Base-by-base conservation (phyloP, 495 filamentous ascomycete genomes). In the Paragyromitra xinjiangensis region DNA sequence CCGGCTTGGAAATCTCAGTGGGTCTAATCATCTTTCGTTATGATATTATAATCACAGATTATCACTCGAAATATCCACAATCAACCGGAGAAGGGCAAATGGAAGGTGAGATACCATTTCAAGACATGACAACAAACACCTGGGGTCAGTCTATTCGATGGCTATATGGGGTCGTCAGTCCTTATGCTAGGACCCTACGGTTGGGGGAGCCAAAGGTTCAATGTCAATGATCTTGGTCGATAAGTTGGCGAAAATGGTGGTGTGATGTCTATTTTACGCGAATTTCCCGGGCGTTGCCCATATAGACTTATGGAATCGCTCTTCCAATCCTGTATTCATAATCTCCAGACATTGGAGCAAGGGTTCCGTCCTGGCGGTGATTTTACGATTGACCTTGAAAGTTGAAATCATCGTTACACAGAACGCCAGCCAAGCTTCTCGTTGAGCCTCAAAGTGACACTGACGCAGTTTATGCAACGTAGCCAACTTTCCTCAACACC, bases 391-490 rank as follows among this genome's bases (percentile, higher is more conserved):
- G 59, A 22, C 22, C 7, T 40, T 44, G 39, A n/a, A 61, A 22
- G 51, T 19, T 22, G 29, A 62, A 11, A 19, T 22, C 19, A 11
- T 63, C 2, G 39, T 63, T 63, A 42, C 59, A 61, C 56, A 61
- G 26, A 39, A n/a, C 11, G 56, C 53, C 6, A 39, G 73, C 73
- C 66, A 64, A 71, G 73, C 72, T 71, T 66, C 51, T 5, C 2
- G n/a, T 63, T 48, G 68, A 76, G 73, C 73, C 73, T 66, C 74
- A 71, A 48, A 45, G 37, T 11, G 16, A 55, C 24, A 44, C 50
- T 71, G 66, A 64, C 56, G 69, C 56, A 63, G 48, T 73, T 73
- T 40, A 65, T 67, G 71, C 74, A 77, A 77, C 74, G 74, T 66
- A 73, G 74, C 42, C 61, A 77, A 65, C 51, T 74, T 68, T 59